Conservation (phyloP, 2,329 filamentous ascomycete species). For the Kalmusia sp. region DNA sequence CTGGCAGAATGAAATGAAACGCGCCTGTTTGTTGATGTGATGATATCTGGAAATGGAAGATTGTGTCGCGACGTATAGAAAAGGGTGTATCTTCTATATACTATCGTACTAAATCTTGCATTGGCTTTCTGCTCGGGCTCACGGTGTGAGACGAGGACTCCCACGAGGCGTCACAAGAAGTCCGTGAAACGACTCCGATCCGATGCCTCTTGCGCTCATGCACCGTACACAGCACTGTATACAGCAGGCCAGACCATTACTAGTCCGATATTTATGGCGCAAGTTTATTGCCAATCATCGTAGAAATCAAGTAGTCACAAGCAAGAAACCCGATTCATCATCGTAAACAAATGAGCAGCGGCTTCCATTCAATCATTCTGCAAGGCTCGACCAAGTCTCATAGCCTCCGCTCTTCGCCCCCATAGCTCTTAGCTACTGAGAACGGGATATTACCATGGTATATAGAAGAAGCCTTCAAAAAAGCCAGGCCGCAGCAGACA, state of each 20-base stretch:
- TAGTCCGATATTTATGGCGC: background rate
- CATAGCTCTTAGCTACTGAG: background rate
- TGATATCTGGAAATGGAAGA: too few species aligned
- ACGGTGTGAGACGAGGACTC: background rate
- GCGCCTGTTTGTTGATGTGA: too few species aligned
- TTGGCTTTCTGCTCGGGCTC: background rate
- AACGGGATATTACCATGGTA: background rate
- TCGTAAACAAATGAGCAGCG: too few species aligned
- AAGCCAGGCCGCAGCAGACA: background rate
- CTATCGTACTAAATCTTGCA: background rate
- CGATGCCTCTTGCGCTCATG: background rate
- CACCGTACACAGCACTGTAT: background rate
- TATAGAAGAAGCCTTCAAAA: background rate
- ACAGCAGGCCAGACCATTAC: background rate
- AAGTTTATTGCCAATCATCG: too few species aligned
- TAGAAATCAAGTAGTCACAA: too few species aligned
- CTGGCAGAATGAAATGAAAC: background rate
- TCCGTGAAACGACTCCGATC: slow-evolving; percentile 6
- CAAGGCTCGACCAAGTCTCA: background rate
- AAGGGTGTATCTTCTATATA: background rate
- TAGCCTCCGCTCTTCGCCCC: background rate
- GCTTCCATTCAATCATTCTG: background rate
- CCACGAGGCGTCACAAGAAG: background rate
- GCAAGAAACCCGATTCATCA: too few species aligned
- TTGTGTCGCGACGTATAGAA: too few species aligned